These are phyloP conservation scores for Aspergillus asperescens DNA, from an alignment of 495 filamentous ascomycete genomes.

Conservation along the genomic window DNA sequence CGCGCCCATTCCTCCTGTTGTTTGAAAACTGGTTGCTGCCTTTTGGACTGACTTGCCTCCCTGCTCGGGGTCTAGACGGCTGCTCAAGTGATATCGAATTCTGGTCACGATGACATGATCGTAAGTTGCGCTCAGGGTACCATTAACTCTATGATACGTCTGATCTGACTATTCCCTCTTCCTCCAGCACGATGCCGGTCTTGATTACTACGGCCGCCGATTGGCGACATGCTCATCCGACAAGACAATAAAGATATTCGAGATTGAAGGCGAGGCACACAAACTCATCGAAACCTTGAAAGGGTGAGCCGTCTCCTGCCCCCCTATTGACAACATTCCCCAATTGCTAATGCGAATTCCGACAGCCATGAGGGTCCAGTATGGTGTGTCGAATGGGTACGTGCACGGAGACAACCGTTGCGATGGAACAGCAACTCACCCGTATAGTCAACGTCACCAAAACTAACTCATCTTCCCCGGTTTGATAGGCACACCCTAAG, in stretches of 20 bases:
- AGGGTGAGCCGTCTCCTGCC: slow-evolving; percentile 55
- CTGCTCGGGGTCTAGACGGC: slow-evolving; percentile 46
- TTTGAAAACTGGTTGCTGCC: not conserved
- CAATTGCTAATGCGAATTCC: slow-evolving; percentile 12
- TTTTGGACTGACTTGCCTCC: slow-evolving; percentile 15
- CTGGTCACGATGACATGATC: slow-evolving; percentile 99
- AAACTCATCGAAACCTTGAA: slow-evolving; percentile 87
- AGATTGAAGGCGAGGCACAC: slow-evolving; percentile 92
- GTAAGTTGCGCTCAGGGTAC: slow-evolving; percentile 51
- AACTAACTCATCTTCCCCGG: not conserved
- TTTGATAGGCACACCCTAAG: slow-evolving; percentile 76
- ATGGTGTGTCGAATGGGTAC: slow-evolving; percentile 90
- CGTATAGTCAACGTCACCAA: not conserved
- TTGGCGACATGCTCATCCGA: slow-evolving; percentile 97
- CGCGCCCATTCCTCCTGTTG: not conserved
- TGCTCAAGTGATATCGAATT: slow-evolving; percentile 78
- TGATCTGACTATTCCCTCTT: slow-evolving; percentile 2
- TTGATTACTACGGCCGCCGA: slow-evolving; percentile 96
- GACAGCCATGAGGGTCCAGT: slow-evolving; percentile 88
- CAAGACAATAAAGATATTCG: slow-evolving; percentile 98
- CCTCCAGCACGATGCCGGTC: slow-evolving; percentile 85
- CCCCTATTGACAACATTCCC: not conserved
- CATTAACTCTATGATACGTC: not conserved
- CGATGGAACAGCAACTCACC: not conserved
- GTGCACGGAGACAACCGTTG: slow-evolving; percentile 19